A percentile compares a stretch with the other conserved stretches of the same genome.
Conservation (phyloP, 352 stramenopile genomes). For the Thalassiosira livingstoniorum region DNA sequence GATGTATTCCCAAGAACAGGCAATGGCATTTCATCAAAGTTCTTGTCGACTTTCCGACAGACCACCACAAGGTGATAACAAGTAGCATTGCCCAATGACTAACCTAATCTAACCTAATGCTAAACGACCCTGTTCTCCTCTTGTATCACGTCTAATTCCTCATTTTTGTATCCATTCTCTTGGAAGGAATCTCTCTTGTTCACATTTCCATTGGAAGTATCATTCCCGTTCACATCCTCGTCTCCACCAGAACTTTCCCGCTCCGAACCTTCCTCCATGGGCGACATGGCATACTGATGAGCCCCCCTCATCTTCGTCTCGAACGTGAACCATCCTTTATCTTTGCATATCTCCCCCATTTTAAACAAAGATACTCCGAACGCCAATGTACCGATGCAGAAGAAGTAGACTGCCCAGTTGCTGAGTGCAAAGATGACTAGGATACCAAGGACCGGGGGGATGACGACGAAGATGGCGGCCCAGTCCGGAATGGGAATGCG, state of each 20-base stretch:
- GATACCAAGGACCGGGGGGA: conserved; percentile 51
- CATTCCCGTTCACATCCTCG: conserved; percentile 15
- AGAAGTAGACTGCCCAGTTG: conserved; percentile 55
- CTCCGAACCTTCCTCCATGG: background rate
- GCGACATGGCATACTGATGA: conserved; percentile 9
- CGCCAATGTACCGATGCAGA: conserved; percentile 15
- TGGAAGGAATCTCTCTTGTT: background rate
- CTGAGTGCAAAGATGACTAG: conserved; percentile 34
- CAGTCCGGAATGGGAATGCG: conserved; percentile 63
- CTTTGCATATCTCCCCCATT: conserved; percentile 23
- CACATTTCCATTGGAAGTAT: background rate
- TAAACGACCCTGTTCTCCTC: conserved; percentile 35
- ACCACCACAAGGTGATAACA: too few species aligned
- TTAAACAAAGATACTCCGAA: conserved; percentile 16
- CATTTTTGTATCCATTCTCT: conserved; percentile 34
- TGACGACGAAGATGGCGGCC: conserved; percentile 37
- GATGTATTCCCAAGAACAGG: too few species aligned
- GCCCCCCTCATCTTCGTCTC: conserved; percentile 7
- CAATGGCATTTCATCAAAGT: too few species aligned
- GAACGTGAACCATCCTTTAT: conserved; percentile 27
- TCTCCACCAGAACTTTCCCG: background rate
- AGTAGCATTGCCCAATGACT: too few species aligned
- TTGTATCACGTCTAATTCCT: conserved; percentile 22
- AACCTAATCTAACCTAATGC: too few species aligned
- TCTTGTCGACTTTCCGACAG: too few species aligned